Conservation (phyloP, 306 rosid species). For the Mimosa bimucronata region DNA sequence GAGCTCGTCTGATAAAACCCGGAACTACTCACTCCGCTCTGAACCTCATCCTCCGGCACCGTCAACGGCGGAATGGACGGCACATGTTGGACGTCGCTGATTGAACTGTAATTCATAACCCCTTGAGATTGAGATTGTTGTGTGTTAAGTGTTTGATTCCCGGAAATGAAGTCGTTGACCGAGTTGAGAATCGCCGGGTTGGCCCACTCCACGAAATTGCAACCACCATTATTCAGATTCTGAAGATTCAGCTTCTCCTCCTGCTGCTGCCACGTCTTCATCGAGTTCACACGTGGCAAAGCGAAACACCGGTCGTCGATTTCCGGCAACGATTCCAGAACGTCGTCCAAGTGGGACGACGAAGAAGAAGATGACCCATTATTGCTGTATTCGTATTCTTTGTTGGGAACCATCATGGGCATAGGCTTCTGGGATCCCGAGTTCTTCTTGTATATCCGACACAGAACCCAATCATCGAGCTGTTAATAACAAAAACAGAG, state of each 20-base stretch:
- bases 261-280: constrained; percentile 49
- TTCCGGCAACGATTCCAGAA: constrained; percentile 68
- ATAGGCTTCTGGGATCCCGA: constrained; percentile 11
- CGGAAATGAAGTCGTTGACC: constrained; percentile 46
- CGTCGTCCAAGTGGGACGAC: constrained; percentile 69
- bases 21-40: constrained; percentile 58
- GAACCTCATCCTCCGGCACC: constrained; percentile 68
- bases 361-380: constrained; percentile 65
- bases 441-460: constrained; percentile 26
- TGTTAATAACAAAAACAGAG: neutral
- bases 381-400: constrained; percentile 68
- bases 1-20: constrained; percentile 44
- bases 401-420: constrained; percentile 47
- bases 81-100: constrained; percentile 47
- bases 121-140: constrained; percentile 45
- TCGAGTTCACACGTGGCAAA: constrained; percentile 66
- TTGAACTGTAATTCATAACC: constrained; percentile 27
- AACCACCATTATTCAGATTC: constrained; percentile 44
- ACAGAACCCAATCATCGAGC: constrained; percentile 21
- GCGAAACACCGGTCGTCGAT: constrained; percentile 61
- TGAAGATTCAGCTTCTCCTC: constrained; percentile 52
- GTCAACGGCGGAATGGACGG: constrained; percentile 57
- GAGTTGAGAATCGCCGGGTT: constrained; percentile 51
- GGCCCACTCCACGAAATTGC: constrained; percentile 68
- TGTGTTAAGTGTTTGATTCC: constrained; percentile 37